These are phyloP conservation scores for Hansenula anomala DNA, from an alignment of 1,139 yeast species.

Conservation along the genomic window DNA sequence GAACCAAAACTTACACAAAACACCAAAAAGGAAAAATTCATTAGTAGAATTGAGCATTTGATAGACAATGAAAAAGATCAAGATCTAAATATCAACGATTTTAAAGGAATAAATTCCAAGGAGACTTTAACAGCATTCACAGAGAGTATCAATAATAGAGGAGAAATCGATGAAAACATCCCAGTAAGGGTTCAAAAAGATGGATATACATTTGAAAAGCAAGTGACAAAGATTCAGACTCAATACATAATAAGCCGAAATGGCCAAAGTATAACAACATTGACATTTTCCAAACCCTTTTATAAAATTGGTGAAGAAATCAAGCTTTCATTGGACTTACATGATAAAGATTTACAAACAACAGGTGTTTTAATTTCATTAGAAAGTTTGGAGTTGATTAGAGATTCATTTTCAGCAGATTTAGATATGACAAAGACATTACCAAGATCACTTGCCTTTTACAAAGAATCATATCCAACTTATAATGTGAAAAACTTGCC, in stretches of 20 bases:
- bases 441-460: conserved; percentile 19
- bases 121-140: conserved; percentile 15
- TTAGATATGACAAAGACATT: conserved; percentile 9
- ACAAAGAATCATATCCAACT: conserved; percentile 25
- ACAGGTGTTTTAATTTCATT: conserved; percentile 28
- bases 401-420: conserved; percentile 21
- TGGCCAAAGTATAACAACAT: conserved; percentile 26
- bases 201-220: conserved; percentile 18
- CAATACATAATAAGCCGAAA: conserved; percentile 30
- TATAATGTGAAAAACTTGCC: conserved; percentile 24
- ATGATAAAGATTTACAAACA: conserved; percentile 10
- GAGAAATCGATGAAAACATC: conserved; percentile 2
- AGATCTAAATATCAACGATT: conserved; percentile 8
- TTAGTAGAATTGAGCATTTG: conserved; percentile 11
- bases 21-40: conserved; percentile 13
- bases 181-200: conserved; percentile 8
- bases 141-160: conserved; percentile 4
- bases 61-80: conserved; percentile 6
- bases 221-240: conserved; percentile 26
- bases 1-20: conserved; percentile 4
- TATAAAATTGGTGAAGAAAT: conserved; percentile 49
- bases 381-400: conserved; percentile 27
- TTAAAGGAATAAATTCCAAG: conserved; percentile 10
- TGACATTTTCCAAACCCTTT: conserved; percentile 35
- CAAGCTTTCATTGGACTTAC: conserved; percentile 31